Percentiles rank a stretch among this genome's conserved stretches.
These are phyloP conservation scores for Zygoascus tannicola DNA, from an alignment of 805 yeast species.

Conservation along the genomic window DNA sequence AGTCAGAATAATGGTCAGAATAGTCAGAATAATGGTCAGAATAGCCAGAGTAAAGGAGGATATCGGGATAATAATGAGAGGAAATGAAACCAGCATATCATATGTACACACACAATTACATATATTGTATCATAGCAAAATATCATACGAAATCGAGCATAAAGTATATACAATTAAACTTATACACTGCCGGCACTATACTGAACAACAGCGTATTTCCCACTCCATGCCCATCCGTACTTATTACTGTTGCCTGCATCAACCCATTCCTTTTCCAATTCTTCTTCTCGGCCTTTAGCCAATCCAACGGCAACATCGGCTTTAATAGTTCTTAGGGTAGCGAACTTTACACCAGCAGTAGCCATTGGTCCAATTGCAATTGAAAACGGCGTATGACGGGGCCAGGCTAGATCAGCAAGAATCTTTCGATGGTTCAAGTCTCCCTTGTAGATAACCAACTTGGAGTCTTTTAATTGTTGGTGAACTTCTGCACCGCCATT, in stretches of 20 bases:
- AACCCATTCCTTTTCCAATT: slow-evolving; percentile 52
- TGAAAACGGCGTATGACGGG: slow-evolving; percentile 62
- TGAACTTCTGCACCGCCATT: slow-evolving; percentile 54
- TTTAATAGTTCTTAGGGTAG: slow-evolving; percentile 85
- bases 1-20: neutral
- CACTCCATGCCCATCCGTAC: slow-evolving; percentile 76
- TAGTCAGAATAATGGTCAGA: neutral
- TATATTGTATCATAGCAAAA: neutral
- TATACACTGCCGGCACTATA: slow-evolving; percentile 35
- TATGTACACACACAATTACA: no score
- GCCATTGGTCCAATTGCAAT: slow-evolving; percentile 64
- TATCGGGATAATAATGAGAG: no score
- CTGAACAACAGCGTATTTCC: slow-evolving; percentile 89
- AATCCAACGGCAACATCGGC: slow-evolving; percentile 94
- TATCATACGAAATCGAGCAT: no score
- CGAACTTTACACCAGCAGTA: slow-evolving; percentile 48
- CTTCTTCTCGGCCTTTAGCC: slow-evolving; percentile 56
- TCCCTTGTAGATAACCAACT: slow-evolving; percentile 81
- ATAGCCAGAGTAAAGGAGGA: no score
- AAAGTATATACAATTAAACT: neutral
- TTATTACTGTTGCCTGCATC: slow-evolving; percentile 51
- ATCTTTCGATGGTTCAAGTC: slow-evolving; percentile 92
- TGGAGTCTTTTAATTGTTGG: slow-evolving; percentile 44
- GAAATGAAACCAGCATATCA: no score
- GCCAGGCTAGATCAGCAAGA: slow-evolving; percentile 88